Evolutionary conservation across 208 protist species (phyloP), one percentile per base, ranked within the genome.

Genomic region (Acanthamoeba healyi): DNA sequence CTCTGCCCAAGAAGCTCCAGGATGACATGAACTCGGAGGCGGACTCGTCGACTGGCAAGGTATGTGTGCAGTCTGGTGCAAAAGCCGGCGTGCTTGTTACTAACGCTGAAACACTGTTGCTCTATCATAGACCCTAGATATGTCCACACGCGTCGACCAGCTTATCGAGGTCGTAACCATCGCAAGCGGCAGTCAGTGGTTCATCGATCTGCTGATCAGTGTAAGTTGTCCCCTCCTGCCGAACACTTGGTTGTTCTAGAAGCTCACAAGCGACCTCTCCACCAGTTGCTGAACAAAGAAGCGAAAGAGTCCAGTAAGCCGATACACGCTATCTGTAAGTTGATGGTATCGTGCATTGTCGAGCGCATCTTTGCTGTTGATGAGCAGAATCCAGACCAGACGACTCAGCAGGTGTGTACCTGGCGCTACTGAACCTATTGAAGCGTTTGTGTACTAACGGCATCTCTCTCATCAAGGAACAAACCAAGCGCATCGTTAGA

Each of bases 331-430:
- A 92, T 92, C 6, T 92, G 86, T 29, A 42, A 74, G 32, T 14
- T 58, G 24, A 92, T 92, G 56, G 24, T 42, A 6, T 29, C 34
- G 6, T 42, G 56, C 36, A 77, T 92, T 26, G 86, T 74, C 24
- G 86, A 92, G 22, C 49, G 86, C 49, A 70, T 92, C n/a, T 54
- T 92, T 44, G 54, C 44, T 10, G 40, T 65, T 14, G 81, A 88
- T 65, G 81, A 88, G 26, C 14, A 88, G 6, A 88, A 24, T 61
- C 14, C 81, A 10, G 81, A 51, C 6, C n/a, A 7, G 4, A 29
- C 54, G 49, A 19, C 49, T 54, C 49, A 54, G 49, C 49, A 54
- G 10, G 49, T 54, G 49, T n/a, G n/a, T n/a, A n/a, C n/a, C n/a
- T n/a, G n/a, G n/a, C n/a, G n/a, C n/a, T n/a, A n/a, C n/a, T n/a